Evolutionary conservation across 2,329 filamentous ascomycete species (phyloP).

Genomic region (Penicillium paneum): DNA sequence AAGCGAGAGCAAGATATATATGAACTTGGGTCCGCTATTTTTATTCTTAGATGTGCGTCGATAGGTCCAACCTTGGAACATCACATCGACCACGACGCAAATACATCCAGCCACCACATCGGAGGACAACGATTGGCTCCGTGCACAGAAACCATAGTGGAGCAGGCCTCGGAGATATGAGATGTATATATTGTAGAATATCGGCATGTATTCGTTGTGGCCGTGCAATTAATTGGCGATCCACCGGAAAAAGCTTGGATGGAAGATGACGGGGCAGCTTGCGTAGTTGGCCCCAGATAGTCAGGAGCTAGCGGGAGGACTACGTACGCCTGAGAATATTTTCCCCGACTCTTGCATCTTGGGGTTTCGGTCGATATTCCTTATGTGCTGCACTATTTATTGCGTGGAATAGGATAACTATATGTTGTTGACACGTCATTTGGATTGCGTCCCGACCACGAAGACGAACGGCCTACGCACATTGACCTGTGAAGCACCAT

Average conservation of each 20-base stretch:
- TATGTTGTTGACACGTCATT: neutral
- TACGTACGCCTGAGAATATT: slow-evolving; percentile 1
- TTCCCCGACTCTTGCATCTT: neutral
- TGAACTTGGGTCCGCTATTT: neutral
- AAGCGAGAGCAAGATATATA: neutral
- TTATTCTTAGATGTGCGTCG: slow-evolving; percentile 2
- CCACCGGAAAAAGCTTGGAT: slow-evolving; percentile 21
- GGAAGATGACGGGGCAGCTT: slow-evolving; percentile 8
- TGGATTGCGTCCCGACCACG: neutral
- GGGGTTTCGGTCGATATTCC: neutral
- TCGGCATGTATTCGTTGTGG: neutral
- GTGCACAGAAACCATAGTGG: neutral
- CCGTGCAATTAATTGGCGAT: neutral
- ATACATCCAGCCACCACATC: neutral
- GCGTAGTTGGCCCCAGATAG: slow-evolving; percentile 4
- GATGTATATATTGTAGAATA: neutral
- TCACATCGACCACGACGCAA: neutral
- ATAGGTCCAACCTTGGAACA: neutral
- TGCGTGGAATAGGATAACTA: neutral
- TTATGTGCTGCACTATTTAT: neutral
- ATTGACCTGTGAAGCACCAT: neutral
- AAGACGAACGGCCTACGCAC: neutral
- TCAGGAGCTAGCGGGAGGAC: slow-evolving; percentile 3
- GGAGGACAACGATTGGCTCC: neutral
- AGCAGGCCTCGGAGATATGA: neutral